Evolutionary conservation across 805 yeast genomes (phyloP).

Genomic region (Metschnikowia kofuensis): DNA sequence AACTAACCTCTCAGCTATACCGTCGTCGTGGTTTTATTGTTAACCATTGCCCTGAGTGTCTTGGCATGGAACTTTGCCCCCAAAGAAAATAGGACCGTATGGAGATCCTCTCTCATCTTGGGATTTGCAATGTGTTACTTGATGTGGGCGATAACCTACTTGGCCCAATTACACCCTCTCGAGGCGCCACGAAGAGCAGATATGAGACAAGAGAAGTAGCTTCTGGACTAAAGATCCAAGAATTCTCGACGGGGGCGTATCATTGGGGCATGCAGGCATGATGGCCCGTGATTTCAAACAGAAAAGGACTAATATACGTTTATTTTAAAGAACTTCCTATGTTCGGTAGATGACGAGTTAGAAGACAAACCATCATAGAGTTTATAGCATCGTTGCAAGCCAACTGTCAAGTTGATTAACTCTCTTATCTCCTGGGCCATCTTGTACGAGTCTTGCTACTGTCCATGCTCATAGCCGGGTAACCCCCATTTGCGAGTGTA

Average conservation of each 20-base stretch:
- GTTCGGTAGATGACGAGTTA: neutral
- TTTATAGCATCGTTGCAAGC: neutral
- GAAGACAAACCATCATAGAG: no score
- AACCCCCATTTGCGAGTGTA: conserved; percentile 2
- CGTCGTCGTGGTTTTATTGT: conserved; percentile 61
- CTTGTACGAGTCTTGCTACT: no score
- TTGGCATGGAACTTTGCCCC: conserved; percentile 86
- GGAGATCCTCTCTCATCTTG: conserved; percentile 51
- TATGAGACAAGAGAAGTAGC: conserved; percentile 68
- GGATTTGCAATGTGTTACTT: conserved; percentile 74
- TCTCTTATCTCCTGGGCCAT: no score
- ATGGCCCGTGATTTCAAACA: neutral
- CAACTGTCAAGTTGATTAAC: no score
- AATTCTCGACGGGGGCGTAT: neutral
- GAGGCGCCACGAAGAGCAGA: conserved; percentile 90
- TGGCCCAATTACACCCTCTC: conserved; percentile 84
- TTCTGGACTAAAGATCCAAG: neutral
- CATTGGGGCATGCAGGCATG: conserved; percentile 7
- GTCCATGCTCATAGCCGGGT: conserved; percentile 5
- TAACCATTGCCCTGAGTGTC: conserved; percentile 57
- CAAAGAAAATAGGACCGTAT: conserved; percentile 56
- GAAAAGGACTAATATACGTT: neutral
- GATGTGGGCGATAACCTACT: conserved; percentile 92
- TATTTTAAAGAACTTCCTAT: neutral
- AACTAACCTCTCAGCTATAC: conserved; percentile 50